These are phyloP conservation scores for Diospyros lotus DNA, from an alignment of 148 eudicot species.

Conservation along the genomic window DNA sequence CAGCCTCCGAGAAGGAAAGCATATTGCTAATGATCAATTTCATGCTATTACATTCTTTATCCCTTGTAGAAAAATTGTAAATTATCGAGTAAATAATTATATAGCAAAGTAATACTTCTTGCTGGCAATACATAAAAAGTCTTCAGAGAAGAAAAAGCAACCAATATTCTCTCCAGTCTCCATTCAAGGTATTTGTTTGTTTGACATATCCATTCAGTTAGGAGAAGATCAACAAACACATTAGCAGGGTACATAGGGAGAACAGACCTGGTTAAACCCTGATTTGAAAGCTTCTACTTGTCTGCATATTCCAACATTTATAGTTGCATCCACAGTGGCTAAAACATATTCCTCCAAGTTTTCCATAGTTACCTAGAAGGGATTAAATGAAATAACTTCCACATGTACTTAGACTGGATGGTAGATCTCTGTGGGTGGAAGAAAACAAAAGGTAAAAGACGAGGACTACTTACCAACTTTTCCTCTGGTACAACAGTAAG, in stretches of 20 bases:
- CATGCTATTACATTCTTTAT: neutral
- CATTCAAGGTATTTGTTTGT: neutral
- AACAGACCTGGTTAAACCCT: constrained; percentile 78
- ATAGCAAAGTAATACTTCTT: neutral
- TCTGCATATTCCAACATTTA: constrained; percentile 66
- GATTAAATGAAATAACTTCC: constrained; percentile 4
- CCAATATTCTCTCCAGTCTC: neutral
- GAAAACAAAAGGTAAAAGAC: neutral
- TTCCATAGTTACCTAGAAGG: constrained; percentile 48
- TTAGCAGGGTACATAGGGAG: neutral
- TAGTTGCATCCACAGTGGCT: constrained; percentile 76
- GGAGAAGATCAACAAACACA: constrained; percentile 5
- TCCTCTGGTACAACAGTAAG: constrained; percentile 41
- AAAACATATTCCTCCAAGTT: constrained; percentile 79
- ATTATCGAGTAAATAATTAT: too few species aligned
- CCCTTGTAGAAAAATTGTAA: neutral
- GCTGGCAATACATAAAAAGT: neutral
- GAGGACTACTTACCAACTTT: constrained; percentile 46
- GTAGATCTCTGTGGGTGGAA: neutral
- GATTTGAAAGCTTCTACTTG: constrained; percentile 92
- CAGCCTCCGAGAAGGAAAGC: too few species aligned
- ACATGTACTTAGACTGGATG: neutral
- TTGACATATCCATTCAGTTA: neutral
- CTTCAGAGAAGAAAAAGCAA: neutral
- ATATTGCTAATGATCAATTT: too few species aligned